Evolutionary conservation across 208 protist genomes (phyloP).

Genomic region (Naegleria fowleri): DNA sequence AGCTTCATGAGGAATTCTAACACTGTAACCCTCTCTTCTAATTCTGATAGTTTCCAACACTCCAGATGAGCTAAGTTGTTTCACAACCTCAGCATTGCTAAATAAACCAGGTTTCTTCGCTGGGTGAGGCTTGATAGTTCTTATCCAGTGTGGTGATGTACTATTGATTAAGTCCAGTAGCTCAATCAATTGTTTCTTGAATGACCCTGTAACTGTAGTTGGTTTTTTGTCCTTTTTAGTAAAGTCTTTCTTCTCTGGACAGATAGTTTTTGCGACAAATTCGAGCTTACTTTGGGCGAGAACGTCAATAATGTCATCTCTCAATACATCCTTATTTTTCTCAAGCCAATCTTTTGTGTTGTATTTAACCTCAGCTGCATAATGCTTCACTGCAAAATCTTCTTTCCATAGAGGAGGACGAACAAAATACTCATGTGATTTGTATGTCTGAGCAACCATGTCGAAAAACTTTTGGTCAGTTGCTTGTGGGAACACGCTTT

Average conservation of each 20-base stretch:
- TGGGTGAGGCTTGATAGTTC: conserved; percentile 54
- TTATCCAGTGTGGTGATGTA: conserved; percentile 54
- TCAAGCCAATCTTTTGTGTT: conserved; percentile 44
- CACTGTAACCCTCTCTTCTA: conserved; percentile 76
- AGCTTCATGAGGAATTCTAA: conserved; percentile 61
- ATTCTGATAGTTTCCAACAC: conserved; percentile 76
- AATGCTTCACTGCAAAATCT: conserved; percentile 49
- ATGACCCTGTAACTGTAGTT: conserved; percentile 46
- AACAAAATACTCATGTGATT: conserved; percentile 43
- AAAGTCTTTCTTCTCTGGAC: neutral
- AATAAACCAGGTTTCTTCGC: conserved; percentile 50
- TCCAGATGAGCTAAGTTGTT: conserved; percentile 46
- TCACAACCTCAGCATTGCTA: conserved; percentile 40
- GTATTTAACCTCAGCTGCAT: conserved; percentile 54
- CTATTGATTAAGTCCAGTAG: conserved; percentile 44
- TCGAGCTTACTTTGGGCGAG: neutral
- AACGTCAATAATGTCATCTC: conserved; percentile 39
- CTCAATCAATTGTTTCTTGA: conserved; percentile 43
- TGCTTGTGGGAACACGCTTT: conserved; percentile 61
- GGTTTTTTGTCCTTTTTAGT: conserved; percentile 45
- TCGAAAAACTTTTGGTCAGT: conserved; percentile 51
- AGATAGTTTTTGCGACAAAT: conserved; percentile 28
- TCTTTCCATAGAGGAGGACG: conserved; percentile 31
- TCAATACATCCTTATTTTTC: conserved; percentile 54
- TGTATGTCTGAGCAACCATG: conserved; percentile 42